Evolutionary conservation across 305 asterid genomes (phyloP), one percentile per base, ranked within the genome.

Genomic region (Fraxinus velutina): DNA sequence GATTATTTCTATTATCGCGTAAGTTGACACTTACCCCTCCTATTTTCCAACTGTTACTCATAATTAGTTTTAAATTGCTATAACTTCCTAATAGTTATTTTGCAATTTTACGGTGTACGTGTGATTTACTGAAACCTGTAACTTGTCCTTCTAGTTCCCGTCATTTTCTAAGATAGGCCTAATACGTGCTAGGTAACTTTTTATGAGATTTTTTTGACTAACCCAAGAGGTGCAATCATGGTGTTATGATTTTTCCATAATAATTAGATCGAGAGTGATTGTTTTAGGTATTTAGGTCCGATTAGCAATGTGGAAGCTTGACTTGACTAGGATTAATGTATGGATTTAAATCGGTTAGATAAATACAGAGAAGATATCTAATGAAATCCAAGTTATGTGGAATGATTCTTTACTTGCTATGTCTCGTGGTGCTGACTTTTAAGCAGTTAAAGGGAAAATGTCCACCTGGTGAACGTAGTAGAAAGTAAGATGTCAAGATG

Each of bases 1-100:
- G 99, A 96, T 87, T 96, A 94, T 85, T 96, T 96, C 85, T 96
- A 96, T 84, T 94, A 94, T 79, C 89, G 98, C 82, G 99, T 96
- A 91, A 93, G 98, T 90, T 79, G 70, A 75, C 70, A 42, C 78
- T 83, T 70, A 29, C 57, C 21, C 39, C 42, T 30, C 80, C 80
- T 84, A 37, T 4, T 44, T 64, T 57, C 22, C 30, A 62, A 73
- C 77, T 74, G 21, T 50, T 21, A 30, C 70, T 10, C 21, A 37
- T 13, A 30, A 52, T 73, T 68, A 29, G 27, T 66, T 37, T 55
- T 73, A 72, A 71, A 30, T 52, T 77, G 30, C 62, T 68, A 66
- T 78, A 74, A 12, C 17, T 70, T 24, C 30, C 15, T 68, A 13
- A 39, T 60, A 71, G 62, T 80, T 79, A 76, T 73, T 44, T 37